Conservation (phyloP, 2,329 filamentous ascomycete species). For the Neodidymelliopsis sp. region DNA sequence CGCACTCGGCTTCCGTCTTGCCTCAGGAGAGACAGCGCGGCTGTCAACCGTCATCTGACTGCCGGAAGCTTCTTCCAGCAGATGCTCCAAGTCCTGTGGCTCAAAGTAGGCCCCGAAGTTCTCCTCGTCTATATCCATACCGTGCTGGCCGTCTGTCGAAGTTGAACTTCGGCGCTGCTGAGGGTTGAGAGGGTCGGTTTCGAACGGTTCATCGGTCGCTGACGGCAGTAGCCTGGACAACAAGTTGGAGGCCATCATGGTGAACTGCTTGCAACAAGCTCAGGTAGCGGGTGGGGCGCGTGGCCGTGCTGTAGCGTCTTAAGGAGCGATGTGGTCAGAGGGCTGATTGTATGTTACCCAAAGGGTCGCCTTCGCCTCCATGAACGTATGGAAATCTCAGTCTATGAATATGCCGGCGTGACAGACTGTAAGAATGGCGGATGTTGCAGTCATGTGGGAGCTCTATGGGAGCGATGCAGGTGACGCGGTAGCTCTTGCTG, state of each 20-base stretch:
- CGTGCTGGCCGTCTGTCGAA: slow-evolving; percentile 53
- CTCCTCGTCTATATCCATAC: slow-evolving; percentile 59
- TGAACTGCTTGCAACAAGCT: slow-evolving; percentile 21
- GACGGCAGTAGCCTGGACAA: slow-evolving; percentile 61
- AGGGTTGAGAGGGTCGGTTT: slow-evolving; percentile 47
- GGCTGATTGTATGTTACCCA: slow-evolving; percentile 29
- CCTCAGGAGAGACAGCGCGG: slow-evolving; percentile 45
- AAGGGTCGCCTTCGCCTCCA: slow-evolving; percentile 28
- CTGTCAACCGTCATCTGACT: slow-evolving; percentile 58
- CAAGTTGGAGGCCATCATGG: slow-evolving; percentile 62
- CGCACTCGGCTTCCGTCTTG: slow-evolving; percentile 34
- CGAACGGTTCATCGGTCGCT: slow-evolving; percentile 56
- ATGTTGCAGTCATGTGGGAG: slow-evolving; percentile 32
- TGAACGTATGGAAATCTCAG: slow-evolving; percentile 27
- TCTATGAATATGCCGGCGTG: slow-evolving; percentile 29
- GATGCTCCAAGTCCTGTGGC: slow-evolving; percentile 64
- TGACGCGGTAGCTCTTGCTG: slow-evolving; percentile 25
- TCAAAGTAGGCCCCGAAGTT: slow-evolving; percentile 60
- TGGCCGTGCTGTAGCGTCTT: slow-evolving; percentile 27
- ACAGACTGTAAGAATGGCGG: slow-evolving; percentile 22
- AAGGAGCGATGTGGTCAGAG: slow-evolving; percentile 23
- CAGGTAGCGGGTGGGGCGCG: slow-evolving; percentile 40
- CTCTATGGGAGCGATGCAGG: slow-evolving; percentile 29
- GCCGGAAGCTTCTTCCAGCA: slow-evolving; percentile 60
- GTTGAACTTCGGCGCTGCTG: slow-evolving; percentile 32